phyloP scores from a whole-genome alignment of 2,329 filamentous ascomycete genomes.

The Phialocephala sp. region DNA sequence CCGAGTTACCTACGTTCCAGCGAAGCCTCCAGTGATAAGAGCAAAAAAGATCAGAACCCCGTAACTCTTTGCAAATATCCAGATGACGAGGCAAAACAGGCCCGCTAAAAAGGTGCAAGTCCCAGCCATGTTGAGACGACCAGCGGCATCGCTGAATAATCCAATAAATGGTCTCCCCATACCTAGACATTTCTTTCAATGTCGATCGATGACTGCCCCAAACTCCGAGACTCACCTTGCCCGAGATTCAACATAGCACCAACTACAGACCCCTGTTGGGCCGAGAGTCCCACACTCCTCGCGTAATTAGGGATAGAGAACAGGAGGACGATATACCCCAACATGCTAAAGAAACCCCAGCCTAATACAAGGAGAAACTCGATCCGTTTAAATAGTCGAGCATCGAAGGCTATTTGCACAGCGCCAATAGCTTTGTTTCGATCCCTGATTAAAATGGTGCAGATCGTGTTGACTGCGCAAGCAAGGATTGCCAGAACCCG shows the following conservation, averaged over 20 bases:
- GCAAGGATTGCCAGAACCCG: constrained; percentile 60
- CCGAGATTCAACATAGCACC: constrained; percentile 75
- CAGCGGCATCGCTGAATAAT: constrained; percentile 71
- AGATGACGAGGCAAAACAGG: constrained; percentile 71
- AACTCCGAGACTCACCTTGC: constrained; percentile 46
- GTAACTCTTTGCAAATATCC: constrained; percentile 70
- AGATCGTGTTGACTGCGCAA: constrained; percentile 67
- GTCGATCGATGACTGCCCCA: constrained; percentile 5
- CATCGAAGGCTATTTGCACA: constrained; percentile 70
- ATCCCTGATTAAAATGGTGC: constrained; percentile 69
- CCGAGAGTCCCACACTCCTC: constrained; percentile 67
- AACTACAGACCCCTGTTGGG: constrained; percentile 71
- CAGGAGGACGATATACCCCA: constrained; percentile 78
- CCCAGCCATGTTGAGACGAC: constrained; percentile 75
- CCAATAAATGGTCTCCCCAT: constrained; percentile 75
- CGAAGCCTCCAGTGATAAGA: constrained; percentile 68
- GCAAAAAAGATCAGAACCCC: constrained; percentile 75
- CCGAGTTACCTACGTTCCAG: constrained; percentile 56
- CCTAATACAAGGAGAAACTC: constrained; percentile 69
- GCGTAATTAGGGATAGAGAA: constrained; percentile 80
- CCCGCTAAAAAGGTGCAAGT: constrained; percentile 68
- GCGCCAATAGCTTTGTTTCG: constrained; percentile 74
- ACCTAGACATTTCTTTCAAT: constrained; percentile 44
- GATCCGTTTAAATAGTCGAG: constrained; percentile 61
- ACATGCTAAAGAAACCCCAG: constrained; percentile 74